Base-by-base conservation (phyloP, 2,329 filamentous ascomycete genomes). In the Fusarium palustre region DNA sequence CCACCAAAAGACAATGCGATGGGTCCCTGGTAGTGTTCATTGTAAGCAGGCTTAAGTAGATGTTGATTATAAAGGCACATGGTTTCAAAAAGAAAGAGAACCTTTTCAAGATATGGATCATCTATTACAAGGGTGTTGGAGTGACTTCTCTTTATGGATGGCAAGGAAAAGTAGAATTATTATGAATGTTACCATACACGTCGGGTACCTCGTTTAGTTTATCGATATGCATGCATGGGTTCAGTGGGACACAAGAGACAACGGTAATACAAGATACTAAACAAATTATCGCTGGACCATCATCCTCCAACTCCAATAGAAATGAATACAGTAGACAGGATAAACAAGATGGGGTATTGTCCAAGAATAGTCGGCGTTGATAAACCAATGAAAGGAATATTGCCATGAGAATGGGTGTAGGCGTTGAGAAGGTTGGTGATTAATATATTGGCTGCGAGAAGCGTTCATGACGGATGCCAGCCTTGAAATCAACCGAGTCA, bases 11-110 rank as follows among this genome's bases (percentile, higher is more conserved):
- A 70, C 68, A 73, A 67, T 73, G 68, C 68, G 66, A 75, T 70
- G 70, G 73, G 67, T 68, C 64, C 70, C 68, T 71, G 68, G 71
- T 74, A 75, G 73, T 74, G 63, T 73, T 67, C 59, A 74, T 69
- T 69, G 73, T 73, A 74, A 75, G 69, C 73, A 74, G 72, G 56
- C 66, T 73, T 70, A 75, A 63, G 73, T 75, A 75, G 73, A 75
- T 64, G 66, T 71, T 70, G 68, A 75, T 69, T 75, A 66, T 58
- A 67, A 60, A 69, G 69, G 68, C 58, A 74, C 43, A 66, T 72
- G 56, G 54, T 65, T 68, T 61, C 41, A 41, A 64, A 38, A 30
- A 34, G 54, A 39, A 39, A 50, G 18, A 39, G 39, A 46, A 30
- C 34, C 41, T 34, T 30, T 33, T 39, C 50, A 46, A 64, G 28